phyloP scores from a whole-genome alignment of 1,284 basidiomycete genomes.

The Cystobasidiaceae sp. region DNA sequence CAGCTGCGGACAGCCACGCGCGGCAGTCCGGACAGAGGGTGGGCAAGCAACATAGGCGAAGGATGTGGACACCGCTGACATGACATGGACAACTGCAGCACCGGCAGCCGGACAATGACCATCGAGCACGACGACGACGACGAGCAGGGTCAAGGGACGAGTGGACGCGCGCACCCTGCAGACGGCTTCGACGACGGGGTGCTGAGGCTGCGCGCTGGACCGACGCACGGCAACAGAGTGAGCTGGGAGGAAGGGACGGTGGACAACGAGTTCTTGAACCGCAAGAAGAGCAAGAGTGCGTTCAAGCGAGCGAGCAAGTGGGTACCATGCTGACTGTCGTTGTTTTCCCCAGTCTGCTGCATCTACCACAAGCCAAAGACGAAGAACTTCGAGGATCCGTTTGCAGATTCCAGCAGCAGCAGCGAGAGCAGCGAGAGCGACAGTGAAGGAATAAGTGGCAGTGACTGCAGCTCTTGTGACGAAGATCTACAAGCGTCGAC shows the following conservation, averaged over 20 bases:
- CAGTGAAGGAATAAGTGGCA: neutral
- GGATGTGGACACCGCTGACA: neutral
- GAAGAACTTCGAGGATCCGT: slow-evolving; percentile 30
- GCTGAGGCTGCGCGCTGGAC: slow-evolving; percentile 17
- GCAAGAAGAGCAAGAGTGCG: slow-evolving; percentile 32
- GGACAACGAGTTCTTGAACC: slow-evolving; percentile 29
- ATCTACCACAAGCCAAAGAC: slow-evolving; percentile 27
- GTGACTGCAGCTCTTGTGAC: too few relatives aligned
- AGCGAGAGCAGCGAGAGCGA: neutral
- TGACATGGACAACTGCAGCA: neutral
- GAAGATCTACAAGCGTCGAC: too few relatives aligned
- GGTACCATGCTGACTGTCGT: neutral
- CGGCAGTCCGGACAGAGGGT: slow-evolving; percentile 18
- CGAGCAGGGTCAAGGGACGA: neutral
- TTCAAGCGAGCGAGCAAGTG: neutral
- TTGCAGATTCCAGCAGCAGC: slow-evolving; percentile 18
- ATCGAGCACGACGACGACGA: slow-evolving; percentile 3
- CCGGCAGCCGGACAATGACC: slow-evolving; percentile 28
- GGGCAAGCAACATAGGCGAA: neutral
- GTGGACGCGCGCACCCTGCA: neutral
- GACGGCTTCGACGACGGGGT: slow-evolving; percentile 7
- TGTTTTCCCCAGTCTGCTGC: slow-evolving; percentile 11
- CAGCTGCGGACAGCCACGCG: slow-evolving; percentile 24
- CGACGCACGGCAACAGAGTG: slow-evolving; percentile 20
- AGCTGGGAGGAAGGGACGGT: slow-evolving; percentile 27